Conservation (phyloP, 192 early-diverging fungal genomes). For the Rhizophagus clarus region DNA sequence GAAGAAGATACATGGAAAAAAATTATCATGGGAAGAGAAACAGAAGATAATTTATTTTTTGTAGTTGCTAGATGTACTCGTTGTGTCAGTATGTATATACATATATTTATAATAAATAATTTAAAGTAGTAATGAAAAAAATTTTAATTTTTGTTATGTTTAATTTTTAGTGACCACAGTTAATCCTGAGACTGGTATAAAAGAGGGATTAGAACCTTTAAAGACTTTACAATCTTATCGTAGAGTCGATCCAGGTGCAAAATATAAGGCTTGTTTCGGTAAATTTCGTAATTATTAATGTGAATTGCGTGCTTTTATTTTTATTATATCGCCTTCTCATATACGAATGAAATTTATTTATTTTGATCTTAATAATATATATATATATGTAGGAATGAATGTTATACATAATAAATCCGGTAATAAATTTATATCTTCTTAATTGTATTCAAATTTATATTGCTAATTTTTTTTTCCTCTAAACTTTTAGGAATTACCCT, state of each 20-base stretch:
- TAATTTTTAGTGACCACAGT: constrained; percentile 53
- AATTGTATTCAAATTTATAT: neutral
- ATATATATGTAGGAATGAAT: constrained; percentile 24
- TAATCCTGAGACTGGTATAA: constrained; percentile 52
- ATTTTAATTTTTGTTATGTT: neutral
- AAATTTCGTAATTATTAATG: constrained; percentile 1
- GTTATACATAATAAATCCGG: constrained; percentile 13
- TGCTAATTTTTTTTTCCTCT: neutral
- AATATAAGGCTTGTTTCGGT: constrained; percentile 50
- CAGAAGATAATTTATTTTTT: constrained; percentile 44
- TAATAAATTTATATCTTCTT: constrained; percentile 1
- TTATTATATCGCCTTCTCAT: neutral
- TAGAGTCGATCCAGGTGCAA: constrained; percentile 51
- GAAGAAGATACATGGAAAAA: constrained; percentile 73
- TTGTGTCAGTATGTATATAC: constrained; percentile 36
- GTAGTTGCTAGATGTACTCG: constrained; percentile 59
- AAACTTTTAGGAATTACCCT: neutral
- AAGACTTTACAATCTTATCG: constrained; percentile 56
- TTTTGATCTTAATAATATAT: neutral
- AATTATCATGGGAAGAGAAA: constrained; percentile 32
- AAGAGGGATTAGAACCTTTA: constrained; percentile 54
- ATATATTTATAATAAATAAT: neutral
- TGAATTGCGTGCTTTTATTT: too few species aligned
- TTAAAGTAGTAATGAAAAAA: too few species aligned
- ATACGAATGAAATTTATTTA: neutral